Percentiles rank a stretch among this genome's conserved stretches.
phyloP scores from a whole-genome alignment of 495 filamentous ascomycete species.

The Talaromyces wortmannii region DNA sequence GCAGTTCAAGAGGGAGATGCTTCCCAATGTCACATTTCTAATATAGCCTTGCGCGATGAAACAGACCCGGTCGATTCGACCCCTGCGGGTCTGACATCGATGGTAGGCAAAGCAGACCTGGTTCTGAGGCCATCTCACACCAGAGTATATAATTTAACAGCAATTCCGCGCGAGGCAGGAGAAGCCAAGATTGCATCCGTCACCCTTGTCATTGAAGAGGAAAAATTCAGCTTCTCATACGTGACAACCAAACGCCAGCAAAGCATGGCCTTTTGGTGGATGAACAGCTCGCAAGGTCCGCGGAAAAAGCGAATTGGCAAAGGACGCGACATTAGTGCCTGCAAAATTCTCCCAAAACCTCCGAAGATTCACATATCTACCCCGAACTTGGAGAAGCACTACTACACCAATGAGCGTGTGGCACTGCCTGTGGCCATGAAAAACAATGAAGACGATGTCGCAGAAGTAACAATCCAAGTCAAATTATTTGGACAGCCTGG shows the following conservation, averaged over 20 bases:
- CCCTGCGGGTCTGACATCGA: constrained; percentile 20
- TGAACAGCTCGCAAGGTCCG: constrained; percentile 30
- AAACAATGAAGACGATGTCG: constrained; percentile 81
- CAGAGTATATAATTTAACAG: constrained; percentile 63
- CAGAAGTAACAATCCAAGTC: constrained; percentile 61
- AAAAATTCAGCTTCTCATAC: constrained; percentile 63
- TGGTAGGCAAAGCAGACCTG: constrained; percentile 57
- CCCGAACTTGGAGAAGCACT: constrained; percentile 53
- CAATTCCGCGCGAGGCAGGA: constrained; percentile 74
- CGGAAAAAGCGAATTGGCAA: constrained; percentile 29
- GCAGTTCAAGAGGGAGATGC: constrained; percentile 18
- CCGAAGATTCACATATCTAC: constrained; percentile 79
- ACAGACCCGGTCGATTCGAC: constrained; percentile 17
- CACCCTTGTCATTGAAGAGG: constrained; percentile 53
- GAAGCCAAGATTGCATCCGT: constrained; percentile 60
- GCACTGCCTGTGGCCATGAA: constrained; percentile 57
- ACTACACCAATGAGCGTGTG: constrained; percentile 78
- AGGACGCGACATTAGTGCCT: constrained; percentile 25
- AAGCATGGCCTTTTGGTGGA: constrained; percentile 48
- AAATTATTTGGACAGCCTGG: constrained; percentile 55
- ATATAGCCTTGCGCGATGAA: constrained; percentile 26
- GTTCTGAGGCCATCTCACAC: constrained; percentile 60
- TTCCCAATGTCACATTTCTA: constrained; percentile 17
- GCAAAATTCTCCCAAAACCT: constrained; percentile 79
- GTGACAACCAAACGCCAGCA: constrained; percentile 43